Evolutionary conservation across 2,329 filamentous ascomycete species (phyloP).

Genomic region (Epichloe aotearoae): DNA sequence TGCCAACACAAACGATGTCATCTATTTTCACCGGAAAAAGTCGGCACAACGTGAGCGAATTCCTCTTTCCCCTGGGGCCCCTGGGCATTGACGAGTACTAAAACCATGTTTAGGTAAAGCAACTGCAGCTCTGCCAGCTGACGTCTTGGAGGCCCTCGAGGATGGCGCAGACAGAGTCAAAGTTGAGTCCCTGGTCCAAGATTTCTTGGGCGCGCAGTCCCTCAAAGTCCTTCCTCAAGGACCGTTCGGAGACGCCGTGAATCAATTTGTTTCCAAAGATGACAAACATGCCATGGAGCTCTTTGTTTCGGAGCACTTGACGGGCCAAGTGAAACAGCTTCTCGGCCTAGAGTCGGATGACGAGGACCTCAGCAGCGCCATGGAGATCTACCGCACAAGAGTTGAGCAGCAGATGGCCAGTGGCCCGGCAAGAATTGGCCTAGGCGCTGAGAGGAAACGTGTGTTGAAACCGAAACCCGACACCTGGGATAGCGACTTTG

Average conservation of each 20-base stretch:
- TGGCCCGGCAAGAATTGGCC: constrained; percentile 33
- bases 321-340: constrained; percentile 57
- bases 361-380: constrained; percentile 54
- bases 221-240: constrained; percentile 89
- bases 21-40: constrained; percentile 88
- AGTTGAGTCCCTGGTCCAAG: constrained; percentile 76
- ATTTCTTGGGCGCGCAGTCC: constrained; percentile 76
- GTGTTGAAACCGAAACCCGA: constrained; percentile 61
- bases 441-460: constrained; percentile 22
- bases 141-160: constrained; percentile 43
- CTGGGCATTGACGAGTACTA: constrained; percentile 1
- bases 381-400: constrained; percentile 57
- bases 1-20: constrained; percentile 85
- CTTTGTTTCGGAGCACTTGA: constrained; percentile 61
- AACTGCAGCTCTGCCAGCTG: constrained; percentile 42
- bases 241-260: constrained; percentile 83
- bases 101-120: constrained; percentile 15
- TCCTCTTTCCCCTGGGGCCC: no score
- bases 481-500: constrained; percentile 78
- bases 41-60: constrained; percentile 27
- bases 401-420: constrained; percentile 59
- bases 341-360: constrained; percentile 52
- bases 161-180: constrained; percentile 54
- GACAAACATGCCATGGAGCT: constrained; percentile 85
- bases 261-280: constrained; percentile 86